phyloP scores from a whole-genome alignment of 495 filamentous ascomycete species.

The Penicillium parvum region DNA sequence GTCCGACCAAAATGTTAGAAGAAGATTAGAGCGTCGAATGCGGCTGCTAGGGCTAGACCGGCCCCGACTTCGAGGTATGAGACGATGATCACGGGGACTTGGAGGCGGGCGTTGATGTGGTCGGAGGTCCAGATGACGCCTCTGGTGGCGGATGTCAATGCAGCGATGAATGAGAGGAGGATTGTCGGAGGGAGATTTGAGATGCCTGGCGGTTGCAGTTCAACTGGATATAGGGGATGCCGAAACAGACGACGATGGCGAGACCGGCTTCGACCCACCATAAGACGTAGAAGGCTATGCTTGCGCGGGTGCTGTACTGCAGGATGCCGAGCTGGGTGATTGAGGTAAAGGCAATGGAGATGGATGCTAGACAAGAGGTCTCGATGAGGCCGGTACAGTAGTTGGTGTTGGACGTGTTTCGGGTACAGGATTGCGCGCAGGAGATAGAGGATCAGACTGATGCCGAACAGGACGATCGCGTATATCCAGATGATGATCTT shows the following conservation, averaged over 20 bases:
- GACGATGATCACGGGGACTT: conserved; percentile 31
- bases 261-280: conserved; percentile 29
- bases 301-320: conserved; percentile 16
- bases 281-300: conserved; percentile 24
- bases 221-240: conserved; percentile 25
- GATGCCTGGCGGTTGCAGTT: conserved; percentile 26
- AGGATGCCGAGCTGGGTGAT: conserved; percentile 26
- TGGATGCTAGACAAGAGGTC: conserved; percentile 30
- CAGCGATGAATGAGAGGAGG: conserved; percentile 27
- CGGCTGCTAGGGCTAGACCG: conserved; percentile 23
- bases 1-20: conserved; percentile 22
- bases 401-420: conserved; percentile 19
- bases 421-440: conserved; percentile 25
- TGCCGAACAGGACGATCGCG: conserved; percentile 20
- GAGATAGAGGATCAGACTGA: conserved; percentile 21
- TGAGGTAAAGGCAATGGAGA: conserved; percentile 27
- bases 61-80: conserved; percentile 29
- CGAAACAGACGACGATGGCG: conserved; percentile 17
- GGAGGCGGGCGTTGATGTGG: conserved; percentile 19
- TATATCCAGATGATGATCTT: conserved; percentile 33
- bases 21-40: conserved; percentile 20
- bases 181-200: conserved; percentile 15
- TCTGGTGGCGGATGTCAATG: conserved; percentile 28
- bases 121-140: conserved; percentile 21
- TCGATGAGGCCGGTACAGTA: conserved; percentile 22